Percentiles rank a stretch among this genome's conserved stretches.
phyloP scores from a whole-genome alignment of 441 rosid species.

The Biscutella laevigata region DNA sequence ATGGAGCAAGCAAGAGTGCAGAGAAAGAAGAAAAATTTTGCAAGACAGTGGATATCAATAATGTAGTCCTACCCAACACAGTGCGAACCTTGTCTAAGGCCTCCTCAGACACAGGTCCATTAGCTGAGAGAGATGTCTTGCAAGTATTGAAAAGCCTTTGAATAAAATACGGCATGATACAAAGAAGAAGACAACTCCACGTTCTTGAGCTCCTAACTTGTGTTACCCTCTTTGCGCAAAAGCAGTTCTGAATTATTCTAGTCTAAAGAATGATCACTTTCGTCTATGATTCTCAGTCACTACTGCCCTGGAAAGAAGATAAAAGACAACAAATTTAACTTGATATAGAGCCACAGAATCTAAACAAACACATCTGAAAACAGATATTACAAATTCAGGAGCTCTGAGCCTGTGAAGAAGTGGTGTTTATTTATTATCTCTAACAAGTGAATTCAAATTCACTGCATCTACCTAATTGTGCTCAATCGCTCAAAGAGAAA shows the following conservation, averaged over 20 bases:
- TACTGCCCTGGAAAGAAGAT: constrained; percentile 20
- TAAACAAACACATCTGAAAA: constrained; percentile 12
- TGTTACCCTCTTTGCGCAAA: constrained; percentile 8
- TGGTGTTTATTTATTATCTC: not conserved
- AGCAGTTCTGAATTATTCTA: too few species aligned
- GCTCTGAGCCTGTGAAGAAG: not conserved
- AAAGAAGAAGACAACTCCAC: not conserved
- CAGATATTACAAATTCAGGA: not conserved
- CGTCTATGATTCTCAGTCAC: constrained; percentile 18
- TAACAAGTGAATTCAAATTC: not conserved
- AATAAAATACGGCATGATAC: constrained; percentile 60
- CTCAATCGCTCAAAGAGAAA: not conserved
- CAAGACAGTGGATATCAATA: constrained; percentile 1
- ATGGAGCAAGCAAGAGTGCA: constrained; percentile 5
- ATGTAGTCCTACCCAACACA: constrained; percentile 48
- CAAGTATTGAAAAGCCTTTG: constrained; percentile 72
- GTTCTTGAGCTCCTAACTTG: not conserved
- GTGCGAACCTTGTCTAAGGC: constrained; percentile 61
- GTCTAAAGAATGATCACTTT: too few species aligned
- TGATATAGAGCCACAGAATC: not conserved
- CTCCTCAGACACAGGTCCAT: constrained; percentile 70
- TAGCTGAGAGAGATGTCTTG: constrained; percentile 54
- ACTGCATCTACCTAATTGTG: not conserved
- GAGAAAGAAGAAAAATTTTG: not conserved
- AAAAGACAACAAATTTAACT: not conserved